These are phyloP conservation scores for Biscogniauxia mediterranea DNA, from an alignment of 2,329 filamentous ascomycete genomes.

Conservation along the genomic window DNA sequence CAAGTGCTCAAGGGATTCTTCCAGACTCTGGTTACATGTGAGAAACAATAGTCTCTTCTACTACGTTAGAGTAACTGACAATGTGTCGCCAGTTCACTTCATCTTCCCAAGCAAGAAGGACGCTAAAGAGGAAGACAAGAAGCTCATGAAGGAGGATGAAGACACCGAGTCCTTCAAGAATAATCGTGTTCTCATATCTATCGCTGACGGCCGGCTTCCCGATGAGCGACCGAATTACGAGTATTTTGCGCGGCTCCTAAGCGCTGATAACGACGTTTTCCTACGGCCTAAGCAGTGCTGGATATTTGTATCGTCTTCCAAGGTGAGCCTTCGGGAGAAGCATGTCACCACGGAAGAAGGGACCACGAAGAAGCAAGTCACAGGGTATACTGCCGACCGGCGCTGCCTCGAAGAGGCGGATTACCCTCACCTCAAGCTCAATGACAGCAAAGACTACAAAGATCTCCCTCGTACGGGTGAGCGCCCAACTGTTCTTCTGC, in stretches of 20 bases:
- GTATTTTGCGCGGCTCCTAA: conserved; percentile 57
- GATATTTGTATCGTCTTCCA: conserved; percentile 56
- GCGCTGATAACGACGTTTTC: conserved; percentile 51
- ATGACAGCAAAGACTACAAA: conserved; percentile 48
- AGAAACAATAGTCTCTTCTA: conserved; percentile 32
- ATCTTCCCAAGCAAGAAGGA: conserved; percentile 54
- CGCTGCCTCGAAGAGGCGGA: conserved; percentile 29
- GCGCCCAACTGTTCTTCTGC: conserved; percentile 46
- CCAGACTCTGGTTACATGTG: conserved; percentile 60
- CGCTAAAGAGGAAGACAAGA: conserved; percentile 50
- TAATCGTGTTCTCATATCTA: conserved; percentile 60
- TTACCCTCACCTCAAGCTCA: conserved; percentile 57
- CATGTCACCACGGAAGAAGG: conserved; percentile 28
- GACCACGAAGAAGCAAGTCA: conserved; percentile 27
- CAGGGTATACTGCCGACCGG: conserved; percentile 26
- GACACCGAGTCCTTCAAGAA: conserved; percentile 61
- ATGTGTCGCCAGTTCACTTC: conserved; percentile 51
- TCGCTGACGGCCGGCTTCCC: conserved; percentile 56
- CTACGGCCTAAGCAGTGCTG: conserved; percentile 58
- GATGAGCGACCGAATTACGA: conserved; percentile 61
- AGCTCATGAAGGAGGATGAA: conserved; percentile 34
- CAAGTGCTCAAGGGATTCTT: conserved; percentile 69
- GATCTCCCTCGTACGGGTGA: conserved; percentile 51
- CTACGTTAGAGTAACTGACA: conserved; percentile 2
- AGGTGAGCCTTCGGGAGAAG: conserved; percentile 51